Conservation (phyloP, 2,329 filamentous ascomycete species). For the Pseudogymnoascus sp. region DNA sequence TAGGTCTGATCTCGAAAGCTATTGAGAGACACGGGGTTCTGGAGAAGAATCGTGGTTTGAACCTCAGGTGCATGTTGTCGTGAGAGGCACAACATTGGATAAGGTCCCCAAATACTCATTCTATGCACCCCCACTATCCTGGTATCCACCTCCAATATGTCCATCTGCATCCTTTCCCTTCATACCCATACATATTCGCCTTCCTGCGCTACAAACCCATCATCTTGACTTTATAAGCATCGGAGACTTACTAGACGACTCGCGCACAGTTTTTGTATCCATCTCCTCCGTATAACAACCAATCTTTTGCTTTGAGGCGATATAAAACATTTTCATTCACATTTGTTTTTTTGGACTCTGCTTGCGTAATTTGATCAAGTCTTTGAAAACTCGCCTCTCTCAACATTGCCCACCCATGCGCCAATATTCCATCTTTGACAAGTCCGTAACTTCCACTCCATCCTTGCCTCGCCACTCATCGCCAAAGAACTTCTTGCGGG, state of each 20-base stretch:
- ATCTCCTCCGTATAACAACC: no score
- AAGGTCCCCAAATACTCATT: no score
- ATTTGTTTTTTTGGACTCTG: not conserved
- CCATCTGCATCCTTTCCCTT: not conserved
- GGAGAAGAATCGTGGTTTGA: not conserved
- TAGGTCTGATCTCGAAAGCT: not conserved
- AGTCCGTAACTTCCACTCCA: slow-evolving; percentile 14
- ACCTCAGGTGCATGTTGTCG: no score
- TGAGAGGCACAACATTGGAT: no score
- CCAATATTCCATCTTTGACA: slow-evolving; percentile 17
- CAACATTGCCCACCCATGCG: slow-evolving; percentile 18
- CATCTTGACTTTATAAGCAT: no score
- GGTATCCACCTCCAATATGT: not conserved
- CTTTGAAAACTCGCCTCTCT: not conserved
- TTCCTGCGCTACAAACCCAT: not conserved
- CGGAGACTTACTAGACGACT: no score
- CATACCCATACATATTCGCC: not conserved
- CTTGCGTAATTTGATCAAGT: not conserved
- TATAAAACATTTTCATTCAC: not conserved
- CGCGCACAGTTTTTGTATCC: no score
- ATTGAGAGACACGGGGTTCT: not conserved
- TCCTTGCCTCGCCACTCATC: slow-evolving; percentile 12
- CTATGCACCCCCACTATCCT: no score
- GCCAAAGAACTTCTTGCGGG: slow-evolving; percentile 16
- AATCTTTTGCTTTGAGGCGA: not conserved